Conservation (phyloP, 129 eudicot species). For the Solidago caesia region DNA sequence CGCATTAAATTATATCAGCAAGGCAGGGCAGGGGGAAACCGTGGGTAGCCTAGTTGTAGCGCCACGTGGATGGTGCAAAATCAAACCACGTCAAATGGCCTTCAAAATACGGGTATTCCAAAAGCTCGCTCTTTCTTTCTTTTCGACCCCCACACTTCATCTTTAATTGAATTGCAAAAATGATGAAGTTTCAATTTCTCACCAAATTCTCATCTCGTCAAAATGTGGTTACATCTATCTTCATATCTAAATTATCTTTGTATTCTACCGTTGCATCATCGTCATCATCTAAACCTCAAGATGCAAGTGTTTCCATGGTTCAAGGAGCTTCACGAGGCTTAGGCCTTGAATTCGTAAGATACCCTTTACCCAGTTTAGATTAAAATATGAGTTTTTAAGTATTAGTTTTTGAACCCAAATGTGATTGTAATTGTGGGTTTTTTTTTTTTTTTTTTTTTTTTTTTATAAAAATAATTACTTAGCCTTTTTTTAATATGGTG, state of each 20-base stretch:
- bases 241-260: constrained; percentile 25
- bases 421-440: not conserved
- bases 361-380: not conserved
- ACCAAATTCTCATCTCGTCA: not conserved
- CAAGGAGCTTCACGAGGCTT: constrained; percentile 98
- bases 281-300: constrained; percentile 27
- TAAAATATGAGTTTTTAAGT: too few relatives aligned
- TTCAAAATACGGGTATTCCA: not conserved
- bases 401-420: constrained; percentile 1
- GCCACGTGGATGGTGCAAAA: not conserved
- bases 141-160: not conserved
- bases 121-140: not conserved
- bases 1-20: too few relatives aligned
- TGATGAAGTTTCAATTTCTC: not conserved
- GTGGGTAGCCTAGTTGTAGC: not conserved
- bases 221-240: not conserved
- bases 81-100: not conserved
- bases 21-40: too few relatives aligned
- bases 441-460: not conserved
- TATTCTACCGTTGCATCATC: constrained; percentile 22
- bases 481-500: too few relatives aligned
- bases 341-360: constrained; percentile 89
- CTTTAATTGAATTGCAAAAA: not conserved
- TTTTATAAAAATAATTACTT: too few relatives aligned
- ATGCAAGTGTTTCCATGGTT: constrained; percentile 74